Evolutionary conservation across 306 rosid genomes (phyloP).

Genomic region (Prosopis cineraria): DNA sequence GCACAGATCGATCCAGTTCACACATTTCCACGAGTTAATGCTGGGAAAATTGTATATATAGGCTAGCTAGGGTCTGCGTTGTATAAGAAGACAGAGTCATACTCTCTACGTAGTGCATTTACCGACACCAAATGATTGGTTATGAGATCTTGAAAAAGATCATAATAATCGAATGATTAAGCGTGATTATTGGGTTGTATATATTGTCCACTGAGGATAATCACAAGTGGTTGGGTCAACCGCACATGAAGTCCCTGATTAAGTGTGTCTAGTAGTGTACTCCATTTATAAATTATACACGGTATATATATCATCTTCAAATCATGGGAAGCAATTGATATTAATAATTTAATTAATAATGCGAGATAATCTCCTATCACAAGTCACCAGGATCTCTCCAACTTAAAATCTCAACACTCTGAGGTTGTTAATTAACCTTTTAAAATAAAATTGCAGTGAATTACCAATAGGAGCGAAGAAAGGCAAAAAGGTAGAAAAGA

Average conservation of each 20-base stretch:
- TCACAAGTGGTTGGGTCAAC: conserved; percentile 57
- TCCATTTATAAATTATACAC: conserved; percentile 5
- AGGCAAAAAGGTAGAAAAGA: conserved; percentile 6
- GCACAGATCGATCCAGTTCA: background rate
- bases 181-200: conserved; percentile 50
- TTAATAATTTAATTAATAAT: background rate
- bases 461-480: conserved; percentile 17
- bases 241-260: conserved; percentile 55
- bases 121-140: conserved; percentile 45
- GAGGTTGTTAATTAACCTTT: conserved; percentile 3
- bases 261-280: conserved; percentile 10
- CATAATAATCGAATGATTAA: conserved; percentile 33
- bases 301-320: background rate
- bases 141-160: background rate
- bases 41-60: background rate
- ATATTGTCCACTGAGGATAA: conserved; percentile 37
- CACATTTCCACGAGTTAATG: background rate
- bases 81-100: background rate
- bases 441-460: too few relatives aligned
- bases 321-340: conserved; percentile 1
- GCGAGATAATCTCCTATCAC: conserved; percentile 32
- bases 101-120: background rate
- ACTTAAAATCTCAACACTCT: conserved; percentile 7
- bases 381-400: conserved; percentile 15
- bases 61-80: background rate